Base-by-base conservation (phyloP, 2,329 filamentous ascomycete species). In the Xylariaceae sp. region DNA sequence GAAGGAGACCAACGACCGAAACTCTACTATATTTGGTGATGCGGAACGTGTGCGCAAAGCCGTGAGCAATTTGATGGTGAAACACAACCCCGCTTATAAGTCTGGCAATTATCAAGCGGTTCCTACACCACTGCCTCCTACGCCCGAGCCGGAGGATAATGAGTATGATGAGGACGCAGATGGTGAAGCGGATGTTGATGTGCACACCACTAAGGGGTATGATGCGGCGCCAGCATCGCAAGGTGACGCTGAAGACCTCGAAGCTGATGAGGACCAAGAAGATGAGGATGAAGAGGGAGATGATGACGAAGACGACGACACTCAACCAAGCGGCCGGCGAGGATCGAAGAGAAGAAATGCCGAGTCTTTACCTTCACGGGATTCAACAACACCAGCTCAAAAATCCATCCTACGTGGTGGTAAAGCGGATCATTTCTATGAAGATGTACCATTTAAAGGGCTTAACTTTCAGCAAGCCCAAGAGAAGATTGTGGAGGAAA, bases 41-140 rank as follows among this genome's bases (percentile, higher is more conserved):
- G 91, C 92, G 7, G 92, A 96, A 72, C 85, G 91, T 42, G 83
- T 96, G 39, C 83, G 92, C 40, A 96, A 96, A 73, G 87, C 91
- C 3, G 80, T 93, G 33, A 92, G 89, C 70, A 93, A 92, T 66
- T 91, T 86, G 70, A 96, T 96, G 91, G 87, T 86, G 50, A 89
- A 89, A 70, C 82, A 87, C 63, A 96, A 96, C 64, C 91, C 92
- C 11, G 90, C 89, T 13, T 96, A 96, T 71, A 83, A 84, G 58
- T 77, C 79, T 13, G 78, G 81, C 20, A 76, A 75, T 40, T 94
- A 95, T 66, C 80, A 83, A 55, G 87, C 89, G 4, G 79, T 88
- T 39, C 82, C 91, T 5, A 91, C 90, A 1, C 89, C 91, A 0
- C 77, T 92, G 13, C 87, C 87, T 1, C 77, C 68, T 11, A 67